Evolutionary conservation across 306 rosid genomes (phyloP).

Genomic region (Trifolium fragiferum): DNA sequence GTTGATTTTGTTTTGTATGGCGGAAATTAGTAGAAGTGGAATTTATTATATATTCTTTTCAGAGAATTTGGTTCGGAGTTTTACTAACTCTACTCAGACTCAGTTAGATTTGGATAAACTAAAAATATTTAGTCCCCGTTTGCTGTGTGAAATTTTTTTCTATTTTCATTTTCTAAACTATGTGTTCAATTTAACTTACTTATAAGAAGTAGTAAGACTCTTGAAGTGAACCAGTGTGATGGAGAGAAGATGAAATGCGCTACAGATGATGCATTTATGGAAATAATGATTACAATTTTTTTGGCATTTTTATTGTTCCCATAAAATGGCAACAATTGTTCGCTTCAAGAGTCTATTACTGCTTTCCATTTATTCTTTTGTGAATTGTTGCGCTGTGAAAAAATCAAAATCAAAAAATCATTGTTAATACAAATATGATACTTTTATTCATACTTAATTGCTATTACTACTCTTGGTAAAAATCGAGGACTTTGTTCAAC

Average conservation of each 20-base stretch:
- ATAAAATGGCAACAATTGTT: not conserved
- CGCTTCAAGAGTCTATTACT: not conserved
- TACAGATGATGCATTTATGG: not conserved
- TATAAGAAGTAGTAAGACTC: no score
- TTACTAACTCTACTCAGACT: constrained; percentile 6
- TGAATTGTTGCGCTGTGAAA: constrained; percentile 1
- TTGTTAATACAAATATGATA: constrained; percentile 13
- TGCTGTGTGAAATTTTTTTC: no score
- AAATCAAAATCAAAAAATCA: constrained; percentile 11
- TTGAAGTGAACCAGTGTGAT: not conserved
- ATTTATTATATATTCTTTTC: not conserved
- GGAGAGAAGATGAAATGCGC: not conserved
- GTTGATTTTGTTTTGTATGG: not conserved
- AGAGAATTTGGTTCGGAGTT: not conserved
- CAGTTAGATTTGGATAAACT: constrained; percentile 10
- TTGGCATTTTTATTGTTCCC: not conserved
- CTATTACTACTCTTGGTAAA: not conserved
- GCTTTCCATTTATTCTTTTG: not conserved
- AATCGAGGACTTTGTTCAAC: constrained; percentile 22
- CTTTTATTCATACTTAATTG: constrained; percentile 8
- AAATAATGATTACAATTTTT: not conserved
- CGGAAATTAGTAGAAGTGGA: not conserved
- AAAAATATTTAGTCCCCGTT: no score
- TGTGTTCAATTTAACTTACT: no score
- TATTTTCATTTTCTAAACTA: no score